A percentile compares a stretch with the other conserved stretches of the same genome.
These are phyloP conservation scores for Gnomoniopsis smithogilvyi DNA, from an alignment of 2,329 filamentous ascomycete genomes.

Conservation along the genomic window DNA sequence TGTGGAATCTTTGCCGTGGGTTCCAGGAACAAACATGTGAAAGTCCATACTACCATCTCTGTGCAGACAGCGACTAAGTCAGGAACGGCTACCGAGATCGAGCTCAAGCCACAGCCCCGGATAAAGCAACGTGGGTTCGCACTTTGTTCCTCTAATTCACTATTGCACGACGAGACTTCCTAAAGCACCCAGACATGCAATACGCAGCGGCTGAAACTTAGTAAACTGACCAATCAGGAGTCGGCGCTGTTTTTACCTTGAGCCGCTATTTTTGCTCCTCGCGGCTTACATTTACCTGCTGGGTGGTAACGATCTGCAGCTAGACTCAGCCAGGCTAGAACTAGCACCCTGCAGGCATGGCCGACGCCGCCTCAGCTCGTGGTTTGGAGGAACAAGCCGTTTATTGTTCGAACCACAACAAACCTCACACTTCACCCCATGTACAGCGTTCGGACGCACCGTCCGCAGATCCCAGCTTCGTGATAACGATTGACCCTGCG, in stretches of 20 bases:
- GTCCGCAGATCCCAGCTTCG: not conserved
- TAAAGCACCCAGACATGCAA: not conserved
- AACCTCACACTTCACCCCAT: not conserved
- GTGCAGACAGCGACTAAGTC: too few relatives aligned
- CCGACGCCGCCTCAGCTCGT: conserved; percentile 13
- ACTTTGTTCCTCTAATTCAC: not conserved
- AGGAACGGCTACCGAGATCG: too few relatives aligned
- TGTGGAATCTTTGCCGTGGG: not conserved
- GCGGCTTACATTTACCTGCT: conserved; percentile 4
- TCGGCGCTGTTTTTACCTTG: not conserved
- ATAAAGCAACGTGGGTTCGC: not conserved
- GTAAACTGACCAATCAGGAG: conserved; percentile 5
- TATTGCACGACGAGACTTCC: not conserved
- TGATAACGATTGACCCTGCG: not conserved
- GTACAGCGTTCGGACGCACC: conserved; percentile 4
- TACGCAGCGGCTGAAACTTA: not conserved
- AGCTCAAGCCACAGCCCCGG: not conserved
- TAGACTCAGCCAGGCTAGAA: conserved; percentile 5
- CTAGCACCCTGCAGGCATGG: not conserved
- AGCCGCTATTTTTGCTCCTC: not conserved
- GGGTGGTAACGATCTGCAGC: conserved; percentile 14
- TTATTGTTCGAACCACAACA: conserved; percentile 13
- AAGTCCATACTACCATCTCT: too few relatives aligned
- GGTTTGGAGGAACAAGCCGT: conserved; percentile 6
- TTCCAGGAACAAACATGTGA: not conserved